Base-by-base conservation (phyloP, 202 grass and related monocot species). In the Schoenoplectus triqueter region DNA sequence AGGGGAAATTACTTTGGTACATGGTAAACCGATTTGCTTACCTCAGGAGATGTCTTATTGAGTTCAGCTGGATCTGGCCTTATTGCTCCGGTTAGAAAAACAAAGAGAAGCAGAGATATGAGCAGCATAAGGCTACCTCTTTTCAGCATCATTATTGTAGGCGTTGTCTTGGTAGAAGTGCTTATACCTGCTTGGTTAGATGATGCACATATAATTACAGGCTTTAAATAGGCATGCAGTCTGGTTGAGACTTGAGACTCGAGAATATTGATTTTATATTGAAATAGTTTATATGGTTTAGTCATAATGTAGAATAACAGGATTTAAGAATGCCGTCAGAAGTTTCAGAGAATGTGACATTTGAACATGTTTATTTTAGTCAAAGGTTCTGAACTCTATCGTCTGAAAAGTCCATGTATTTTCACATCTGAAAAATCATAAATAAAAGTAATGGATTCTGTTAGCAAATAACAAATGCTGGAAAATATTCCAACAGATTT, bases 91-190 rank as follows among this genome's bases (percentile, higher is more conserved):
- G 44, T 68, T 15, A 87, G 68, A 31, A 80, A 87, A 61, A 68
- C 80, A 48, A 18, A 78, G 86, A 87, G 80, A 15, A 87, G 86
- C 9, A 87, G 55, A 54, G 80, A 70, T 31, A 84, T 60, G 9
- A 87, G 44, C 59, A 82, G 82, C 55, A 31, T 14, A 48, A 76
- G 73, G 11, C 21, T 7, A 15, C 40, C 21, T 77, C 51, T 77
- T 55, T 15, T 77, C 49, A 21, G 13, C 73, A 40, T 77, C 73
- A 57, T 77, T 1, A 57, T 55, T 7, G 3, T 3, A 40, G n/a
- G 40, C 4, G 73, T 59, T 77, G 21, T 54, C 9, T 72, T 75
- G 47, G 5, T 55, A 15, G 0, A 55, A 40, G 49, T 31, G 50
- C 5, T 20, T 55, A 2, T 15, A 76, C 11, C 21, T 40, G 54